These are phyloP conservation scores for Suhomyces anneliseae DNA, from an alignment of 1,139 yeast species.

Conservation along the genomic window DNA sequence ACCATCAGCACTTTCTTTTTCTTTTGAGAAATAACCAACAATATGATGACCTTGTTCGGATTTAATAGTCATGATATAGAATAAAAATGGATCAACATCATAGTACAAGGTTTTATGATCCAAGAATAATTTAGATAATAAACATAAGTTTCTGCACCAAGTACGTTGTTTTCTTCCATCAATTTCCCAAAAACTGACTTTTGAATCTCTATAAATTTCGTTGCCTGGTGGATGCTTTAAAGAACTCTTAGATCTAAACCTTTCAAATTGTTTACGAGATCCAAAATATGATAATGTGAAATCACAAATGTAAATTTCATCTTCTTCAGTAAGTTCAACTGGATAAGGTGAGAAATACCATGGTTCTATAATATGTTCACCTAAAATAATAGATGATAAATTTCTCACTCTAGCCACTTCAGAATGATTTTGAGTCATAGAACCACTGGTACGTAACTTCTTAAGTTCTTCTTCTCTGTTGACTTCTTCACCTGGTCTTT, in stretches of 20 bases:
- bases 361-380: slow-evolving; percentile 91
- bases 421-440: slow-evolving; percentile 89
- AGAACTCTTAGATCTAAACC: slow-evolving; percentile 84
- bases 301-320: slow-evolving; percentile 85
- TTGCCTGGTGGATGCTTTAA: slow-evolving; percentile 97
- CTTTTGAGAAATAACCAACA: slow-evolving; percentile 95
- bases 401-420: slow-evolving; percentile 93
- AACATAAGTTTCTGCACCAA: slow-evolving; percentile 94
- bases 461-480: slow-evolving; percentile 90
- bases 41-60: slow-evolving; percentile 91
- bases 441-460: slow-evolving; percentile 87
- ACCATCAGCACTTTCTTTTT: slow-evolving; percentile 93
- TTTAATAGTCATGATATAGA: slow-evolving; percentile 89
- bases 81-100: slow-evolving; percentile 95
- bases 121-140: slow-evolving; percentile 80
- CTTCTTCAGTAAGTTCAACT: slow-evolving; percentile 88
- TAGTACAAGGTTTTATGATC: slow-evolving; percentile 95
- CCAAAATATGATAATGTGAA: slow-evolving; percentile 88
- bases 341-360: slow-evolving; percentile 99
- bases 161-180: slow-evolving; percentile 95
- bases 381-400: slow-evolving; percentile 73
- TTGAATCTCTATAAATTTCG: slow-evolving; percentile 88
- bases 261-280: slow-evolving; percentile 83
- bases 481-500: slow-evolving; percentile 65
- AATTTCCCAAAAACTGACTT: slow-evolving; percentile 81